phyloP scores from a whole-genome alignment of 176 grass and related monocot species.

The Rhynchospora pubera region DNA sequence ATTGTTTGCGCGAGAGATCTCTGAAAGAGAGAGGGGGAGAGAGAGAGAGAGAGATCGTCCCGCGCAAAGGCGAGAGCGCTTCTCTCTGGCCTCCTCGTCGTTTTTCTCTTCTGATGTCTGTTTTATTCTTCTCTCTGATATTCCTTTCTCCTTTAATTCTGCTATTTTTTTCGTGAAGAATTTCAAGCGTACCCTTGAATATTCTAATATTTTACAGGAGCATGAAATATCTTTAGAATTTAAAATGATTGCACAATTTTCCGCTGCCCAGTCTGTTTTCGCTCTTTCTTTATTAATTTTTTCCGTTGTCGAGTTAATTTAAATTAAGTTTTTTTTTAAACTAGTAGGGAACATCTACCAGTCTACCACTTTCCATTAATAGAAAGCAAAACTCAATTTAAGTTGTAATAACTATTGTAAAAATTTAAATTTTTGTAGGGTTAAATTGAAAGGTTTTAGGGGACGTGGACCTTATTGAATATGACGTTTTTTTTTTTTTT shows the following conservation, averaged over 20 bases:
- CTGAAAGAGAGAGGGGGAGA: neutral
- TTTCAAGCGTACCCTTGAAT: neutral
- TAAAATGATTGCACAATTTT: neutral
- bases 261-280: neutral
- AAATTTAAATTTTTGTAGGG: neutral
- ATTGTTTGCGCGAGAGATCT: constrained; percentile 10
- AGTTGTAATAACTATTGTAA: neutral
- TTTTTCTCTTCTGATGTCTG: neutral
- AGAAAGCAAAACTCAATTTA: neutral
- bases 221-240: neutral
- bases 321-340: neutral
- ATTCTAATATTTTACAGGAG: neutral
- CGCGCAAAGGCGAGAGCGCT: constrained; percentile 2
- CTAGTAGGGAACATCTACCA: no score
- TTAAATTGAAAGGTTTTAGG: neutral
- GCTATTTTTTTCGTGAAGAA: neutral
- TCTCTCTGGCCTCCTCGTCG: neutral
- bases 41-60: constrained; percentile 22
- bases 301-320: neutral
- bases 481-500: no score
- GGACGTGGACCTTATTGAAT: neutral
- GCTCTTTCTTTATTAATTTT: neutral
- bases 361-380: no score
- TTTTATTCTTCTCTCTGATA: neutral
- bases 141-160: neutral